These are phyloP conservation scores for Penicillium janthinellum DNA, from an alignment of 2,329 filamentous ascomycete species.

Conservation along the genomic window DNA sequence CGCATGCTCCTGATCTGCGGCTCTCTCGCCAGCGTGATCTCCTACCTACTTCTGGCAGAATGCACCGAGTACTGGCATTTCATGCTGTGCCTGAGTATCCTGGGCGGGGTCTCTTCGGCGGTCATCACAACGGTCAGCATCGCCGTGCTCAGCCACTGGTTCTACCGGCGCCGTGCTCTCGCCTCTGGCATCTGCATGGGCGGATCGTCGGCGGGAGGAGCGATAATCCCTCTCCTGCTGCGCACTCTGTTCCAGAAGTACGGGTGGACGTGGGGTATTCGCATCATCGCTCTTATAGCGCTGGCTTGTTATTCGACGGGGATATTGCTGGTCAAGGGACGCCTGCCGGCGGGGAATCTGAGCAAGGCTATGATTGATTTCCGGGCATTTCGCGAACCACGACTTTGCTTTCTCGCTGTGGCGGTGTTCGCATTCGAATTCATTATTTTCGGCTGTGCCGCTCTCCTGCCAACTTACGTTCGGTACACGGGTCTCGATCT, in stretches of 20 bases:
- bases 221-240: conserved; percentile 41
- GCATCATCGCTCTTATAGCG: conserved; percentile 41
- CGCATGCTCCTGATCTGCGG: conserved; percentile 44
- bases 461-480: conserved; percentile 51
- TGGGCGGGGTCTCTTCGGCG: conserved; percentile 40
- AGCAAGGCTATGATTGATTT: conserved; percentile 43
- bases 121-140: conserved; percentile 42
- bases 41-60: conserved; percentile 51
- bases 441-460: conserved; percentile 52
- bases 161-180: conserved; percentile 39
- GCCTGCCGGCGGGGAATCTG: conserved; percentile 32
- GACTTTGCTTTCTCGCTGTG: conserved; percentile 47
- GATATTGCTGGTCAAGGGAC: conserved; percentile 37
- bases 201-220: conserved; percentile 42
- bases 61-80: conserved; percentile 55
- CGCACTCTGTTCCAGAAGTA: conserved; percentile 33
- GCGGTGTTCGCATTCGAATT: conserved; percentile 53
- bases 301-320: conserved; percentile 36
- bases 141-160: conserved; percentile 46
- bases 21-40: conserved; percentile 39
- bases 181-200: conserved; percentile 46
- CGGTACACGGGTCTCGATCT: conserved; percentile 41
- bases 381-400: conserved; percentile 43
- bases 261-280: conserved; percentile 42
- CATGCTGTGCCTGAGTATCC: conserved; percentile 41